A percentile compares a stretch with the other conserved stretches of the same genome.
These are phyloP conservation scores for Hanseniaspora occidentalis DNA, from an alignment of 805 yeast species.

Conservation along the genomic window DNA sequence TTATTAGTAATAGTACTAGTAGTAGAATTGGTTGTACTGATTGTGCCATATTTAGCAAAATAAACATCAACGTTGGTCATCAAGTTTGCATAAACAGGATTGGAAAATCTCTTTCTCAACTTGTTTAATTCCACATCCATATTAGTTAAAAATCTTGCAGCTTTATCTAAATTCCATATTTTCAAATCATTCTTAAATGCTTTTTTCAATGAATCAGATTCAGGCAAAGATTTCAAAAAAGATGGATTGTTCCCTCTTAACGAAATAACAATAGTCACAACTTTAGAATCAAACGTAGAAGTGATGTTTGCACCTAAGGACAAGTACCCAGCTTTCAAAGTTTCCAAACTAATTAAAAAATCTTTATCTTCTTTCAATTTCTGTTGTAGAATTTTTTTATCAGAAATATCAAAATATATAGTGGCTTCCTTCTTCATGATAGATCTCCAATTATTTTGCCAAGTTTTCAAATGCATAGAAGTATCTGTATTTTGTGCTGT, in stretches of 20 bases:
- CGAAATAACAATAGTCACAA: constrained; percentile 69
- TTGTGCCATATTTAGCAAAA: background rate
- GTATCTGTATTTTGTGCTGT: background rate
- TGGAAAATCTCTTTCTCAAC: constrained; percentile 10
- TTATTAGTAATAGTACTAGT: constrained; percentile 11
- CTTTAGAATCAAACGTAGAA: constrained; percentile 42
- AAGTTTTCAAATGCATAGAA: constrained; percentile 30
- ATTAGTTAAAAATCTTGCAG: constrained; percentile 62
- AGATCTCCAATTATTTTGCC: constrained; percentile 56
- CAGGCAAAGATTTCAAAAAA: constrained; percentile 28
- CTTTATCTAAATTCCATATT: constrained; percentile 83
- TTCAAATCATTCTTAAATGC: constrained; percentile 54
- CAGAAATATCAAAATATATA: constrained; percentile 47
- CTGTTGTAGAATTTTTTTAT: constrained; percentile 13
- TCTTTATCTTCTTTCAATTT: constrained; percentile 15
- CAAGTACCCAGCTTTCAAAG: constrained; percentile 20
- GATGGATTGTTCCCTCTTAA: constrained; percentile 34
- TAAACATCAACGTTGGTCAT: background rate
- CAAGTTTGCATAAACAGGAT: constrained; percentile 4
- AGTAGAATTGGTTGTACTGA: constrained; percentile 12
- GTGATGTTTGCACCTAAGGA: constrained; percentile 44
- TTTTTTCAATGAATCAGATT: constrained; percentile 51
- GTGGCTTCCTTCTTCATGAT: constrained; percentile 43
- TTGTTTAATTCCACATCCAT: constrained; percentile 34
- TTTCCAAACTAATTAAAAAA: constrained; percentile 10